Evolutionary conservation across 176 grass and related monocot genomes (phyloP).

Genomic region (Calamus simplicifolius): DNA sequence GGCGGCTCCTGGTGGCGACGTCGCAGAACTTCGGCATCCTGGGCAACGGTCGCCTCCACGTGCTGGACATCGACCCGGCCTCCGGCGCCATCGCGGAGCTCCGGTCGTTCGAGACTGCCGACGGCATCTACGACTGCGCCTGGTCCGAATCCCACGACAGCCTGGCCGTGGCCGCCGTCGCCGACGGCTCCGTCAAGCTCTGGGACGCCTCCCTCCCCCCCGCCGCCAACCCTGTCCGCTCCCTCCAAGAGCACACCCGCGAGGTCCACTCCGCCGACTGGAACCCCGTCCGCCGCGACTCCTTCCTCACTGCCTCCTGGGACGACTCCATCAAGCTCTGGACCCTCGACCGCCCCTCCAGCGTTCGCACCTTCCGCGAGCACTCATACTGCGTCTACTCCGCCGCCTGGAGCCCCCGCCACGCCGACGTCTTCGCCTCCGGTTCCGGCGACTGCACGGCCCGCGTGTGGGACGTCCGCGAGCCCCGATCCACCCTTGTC

Average conservation of each 20-base stretch:
- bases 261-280: conserved; percentile 59
- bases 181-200: conserved; percentile 72
- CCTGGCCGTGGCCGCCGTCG: conserved; percentile 55
- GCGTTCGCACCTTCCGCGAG: conserved; percentile 68
- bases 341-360: conserved; percentile 62
- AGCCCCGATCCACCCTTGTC: conserved; percentile 51
- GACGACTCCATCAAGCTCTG: conserved; percentile 88
- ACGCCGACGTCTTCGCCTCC: conserved; percentile 76
- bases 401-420: conserved; percentile 62
- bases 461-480: conserved; percentile 77
- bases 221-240: conserved; percentile 58
- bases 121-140: conserved; percentile 81
- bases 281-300: conserved; percentile 82
- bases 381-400: conserved; percentile 86
- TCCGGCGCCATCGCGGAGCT: conserved; percentile 13
- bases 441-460: conserved; percentile 63
- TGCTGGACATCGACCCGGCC: conserved; percentile 55
- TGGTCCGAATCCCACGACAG: conserved; percentile 91
- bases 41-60: conserved; percentile 87
- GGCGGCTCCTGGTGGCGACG: conserved; percentile 55
- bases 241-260: conserved; percentile 76
- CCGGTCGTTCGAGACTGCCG: conserved; percentile 73
- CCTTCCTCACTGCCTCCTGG: conserved; percentile 69
- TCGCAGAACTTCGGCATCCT: conserved; percentile 81
- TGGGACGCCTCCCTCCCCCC: conserved; percentile 55